phyloP scores from a whole-genome alignment of 495 filamentous ascomycete species.

The Penicillium samsonianum region DNA sequence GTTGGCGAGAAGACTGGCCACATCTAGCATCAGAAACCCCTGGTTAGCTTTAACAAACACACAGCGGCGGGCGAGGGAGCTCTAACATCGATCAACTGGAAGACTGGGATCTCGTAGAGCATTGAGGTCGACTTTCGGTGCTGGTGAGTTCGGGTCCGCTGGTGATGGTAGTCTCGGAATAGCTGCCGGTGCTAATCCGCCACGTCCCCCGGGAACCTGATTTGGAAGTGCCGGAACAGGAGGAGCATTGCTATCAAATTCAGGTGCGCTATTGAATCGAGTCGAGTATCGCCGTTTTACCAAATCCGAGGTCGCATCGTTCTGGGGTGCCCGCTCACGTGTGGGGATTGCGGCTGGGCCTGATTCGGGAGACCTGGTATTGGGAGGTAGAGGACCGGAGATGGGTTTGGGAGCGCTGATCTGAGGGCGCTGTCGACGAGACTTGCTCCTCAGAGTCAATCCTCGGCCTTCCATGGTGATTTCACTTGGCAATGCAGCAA shows the following conservation, averaged over 20 bases:
- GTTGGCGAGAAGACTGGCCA: slow-evolving; percentile 77
- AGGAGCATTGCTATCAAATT: slow-evolving; percentile 64
- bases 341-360: slow-evolving; percentile 29
- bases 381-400: slow-evolving; percentile 57
- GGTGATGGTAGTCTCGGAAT: slow-evolving; percentile 49
- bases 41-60: slow-evolving; percentile 2
- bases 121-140: slow-evolving; percentile 64
- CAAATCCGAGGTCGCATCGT: slow-evolving; percentile 75
- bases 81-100: slow-evolving; percentile 60
- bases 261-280: slow-evolving; percentile 76
- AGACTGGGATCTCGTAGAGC: slow-evolving; percentile 80
- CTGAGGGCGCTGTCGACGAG: slow-evolving; percentile 66
- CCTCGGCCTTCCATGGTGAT: slow-evolving; percentile 60
- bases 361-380: slow-evolving; percentile 32
- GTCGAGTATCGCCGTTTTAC: slow-evolving; percentile 95
- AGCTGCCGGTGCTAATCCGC: slow-evolving; percentile 46
- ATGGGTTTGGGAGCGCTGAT: slow-evolving; percentile 87
- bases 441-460: slow-evolving; percentile 87
- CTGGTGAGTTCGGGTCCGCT: slow-evolving; percentile 35
- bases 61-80: neutral
- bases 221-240: slow-evolving; percentile 62
- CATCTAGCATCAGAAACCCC: slow-evolving; percentile 52
- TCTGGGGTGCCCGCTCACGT: slow-evolving; percentile 36
- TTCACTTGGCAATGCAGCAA: neutral
- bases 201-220: slow-evolving; percentile 53